These are phyloP conservation scores for Metarhizium humberi DNA, from an alignment of 2,329 filamentous ascomycete species.

Conservation along the genomic window DNA sequence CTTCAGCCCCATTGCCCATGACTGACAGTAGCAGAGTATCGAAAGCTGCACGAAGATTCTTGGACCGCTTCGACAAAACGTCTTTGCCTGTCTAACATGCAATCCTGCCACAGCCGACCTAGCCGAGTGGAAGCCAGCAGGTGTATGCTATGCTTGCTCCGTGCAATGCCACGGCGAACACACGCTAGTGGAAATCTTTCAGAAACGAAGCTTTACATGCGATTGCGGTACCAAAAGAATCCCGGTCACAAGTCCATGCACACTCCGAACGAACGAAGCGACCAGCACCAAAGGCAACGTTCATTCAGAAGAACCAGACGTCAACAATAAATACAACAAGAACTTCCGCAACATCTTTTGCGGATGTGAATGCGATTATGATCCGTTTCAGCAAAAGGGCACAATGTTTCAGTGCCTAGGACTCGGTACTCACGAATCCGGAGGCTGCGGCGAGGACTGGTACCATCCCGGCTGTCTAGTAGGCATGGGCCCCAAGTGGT, in stretches of 20 bases:
- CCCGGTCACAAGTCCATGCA: slow-evolving; percentile 61
- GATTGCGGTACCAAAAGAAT: slow-evolving; percentile 89
- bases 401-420: slow-evolving; percentile 98
- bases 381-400: slow-evolving; percentile 80
- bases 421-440: slow-evolving; percentile 66
- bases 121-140: slow-evolving; percentile 53
- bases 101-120: slow-evolving; percentile 63
- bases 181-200: slow-evolving; percentile 88
- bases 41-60: slow-evolving; percentile 88
- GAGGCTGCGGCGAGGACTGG: slow-evolving; percentile 95
- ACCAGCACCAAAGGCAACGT: slow-evolving; percentile 72
- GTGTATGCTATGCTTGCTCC: slow-evolving; percentile 93
- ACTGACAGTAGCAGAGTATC: slow-evolving; percentile 59
- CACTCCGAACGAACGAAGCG: slow-evolving; percentile 59
- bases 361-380: slow-evolving; percentile 79
- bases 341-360: slow-evolving; percentile 94
- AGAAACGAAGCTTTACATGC: slow-evolving; percentile 90
- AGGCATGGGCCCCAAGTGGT: slow-evolving; percentile 67
- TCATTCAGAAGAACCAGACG: slow-evolving; percentile 62
- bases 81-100: slow-evolving; percentile 92
- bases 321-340: slow-evolving; percentile 83
- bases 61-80: slow-evolving; percentile 74
- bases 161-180: slow-evolving; percentile 96
- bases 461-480: slow-evolving; percentile 91
- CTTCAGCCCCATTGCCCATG: slow-evolving; percentile 10